These are phyloP conservation scores for Solanum corneliomulleri DNA, from an alignment of 257 asterid species.

Conservation along the genomic window DNA sequence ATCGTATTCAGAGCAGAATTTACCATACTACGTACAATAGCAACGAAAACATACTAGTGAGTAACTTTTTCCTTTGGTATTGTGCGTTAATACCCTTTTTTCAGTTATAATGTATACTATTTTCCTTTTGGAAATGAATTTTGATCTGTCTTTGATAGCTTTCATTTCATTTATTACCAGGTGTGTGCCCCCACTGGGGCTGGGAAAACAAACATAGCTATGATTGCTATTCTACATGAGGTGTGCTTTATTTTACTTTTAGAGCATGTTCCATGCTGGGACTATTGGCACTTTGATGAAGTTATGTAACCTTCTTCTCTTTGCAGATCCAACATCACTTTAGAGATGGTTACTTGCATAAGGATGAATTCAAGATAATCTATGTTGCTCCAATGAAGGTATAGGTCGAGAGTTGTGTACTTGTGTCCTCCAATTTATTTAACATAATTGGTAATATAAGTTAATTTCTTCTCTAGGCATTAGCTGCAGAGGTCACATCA, in stretches of 20 bases:
- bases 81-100: not conserved
- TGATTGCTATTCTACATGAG: slow-evolving; percentile 90
- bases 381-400: slow-evolving; percentile 99
- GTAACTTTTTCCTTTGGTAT: not conserved
- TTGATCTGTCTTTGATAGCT: slow-evolving; percentile 9
- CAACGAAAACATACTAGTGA: slow-evolving; percentile 87
- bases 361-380: slow-evolving; percentile 92
- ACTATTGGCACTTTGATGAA: slow-evolving; percentile 2
- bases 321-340: slow-evolving; percentile 82
- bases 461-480: slow-evolving; percentile 40
- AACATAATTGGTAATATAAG: not conserved
- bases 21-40: slow-evolving; percentile 74
- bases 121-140: slow-evolving; percentile 2
- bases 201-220: slow-evolving; percentile 95
- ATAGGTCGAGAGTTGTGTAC: slow-evolving; percentile 2
- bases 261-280: not conserved
- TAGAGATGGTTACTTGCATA: slow-evolving; percentile 90
- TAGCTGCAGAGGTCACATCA: slow-evolving; percentile 97
- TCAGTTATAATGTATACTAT: not conserved
- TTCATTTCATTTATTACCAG: slow-evolving; percentile 32
- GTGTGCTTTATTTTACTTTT: slow-evolving; percentile 23
- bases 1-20: slow-evolving; percentile 95
- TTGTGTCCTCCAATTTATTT: not conserved
- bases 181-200: slow-evolving; percentile 99
- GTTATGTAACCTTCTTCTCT: not conserved